Conservation (phyloP, 805 yeast species). For the Ogataea minuta region DNA sequence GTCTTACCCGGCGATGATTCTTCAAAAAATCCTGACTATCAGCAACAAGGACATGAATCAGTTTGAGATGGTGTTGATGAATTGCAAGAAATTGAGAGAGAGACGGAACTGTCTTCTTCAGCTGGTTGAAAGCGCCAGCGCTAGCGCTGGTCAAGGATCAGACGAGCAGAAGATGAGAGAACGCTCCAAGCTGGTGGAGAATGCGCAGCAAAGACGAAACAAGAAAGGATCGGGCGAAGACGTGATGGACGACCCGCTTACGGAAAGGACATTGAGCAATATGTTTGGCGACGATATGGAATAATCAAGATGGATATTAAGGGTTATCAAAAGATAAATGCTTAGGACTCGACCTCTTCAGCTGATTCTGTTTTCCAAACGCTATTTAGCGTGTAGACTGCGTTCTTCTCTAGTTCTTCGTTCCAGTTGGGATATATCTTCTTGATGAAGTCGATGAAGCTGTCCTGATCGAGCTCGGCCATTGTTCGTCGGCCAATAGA, state of each 20-base stretch:
- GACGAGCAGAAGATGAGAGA: constrained; percentile 36
- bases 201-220: constrained; percentile 45
- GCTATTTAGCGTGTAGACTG: constrained; percentile 24
- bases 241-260: constrained; percentile 68
- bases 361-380: constrained; percentile 19
- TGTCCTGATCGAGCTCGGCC: constrained; percentile 26
- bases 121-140: constrained; percentile 57
- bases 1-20: constrained; percentile 61
- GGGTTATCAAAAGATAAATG: not conserved
- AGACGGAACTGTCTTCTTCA: constrained; percentile 79
- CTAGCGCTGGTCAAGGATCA: constrained; percentile 45
- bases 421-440: constrained; percentile 30
- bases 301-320: not conserved
- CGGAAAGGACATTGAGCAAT: constrained; percentile 63
- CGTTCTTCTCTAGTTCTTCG: constrained; percentile 28
- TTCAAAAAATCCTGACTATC: constrained; percentile 51
- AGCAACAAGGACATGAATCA: constrained; percentile 55
- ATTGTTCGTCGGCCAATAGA: constrained; percentile 32
- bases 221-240: constrained; percentile 37
- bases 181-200: constrained; percentile 55
- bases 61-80: constrained; percentile 61
- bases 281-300: constrained; percentile 46
- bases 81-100: constrained; percentile 68
- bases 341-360: not conserved
- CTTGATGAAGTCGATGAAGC: constrained; percentile 27